Base-by-base conservation (phyloP, 2,329 filamentous ascomycete species). In the Neurospora crassa region DNA sequence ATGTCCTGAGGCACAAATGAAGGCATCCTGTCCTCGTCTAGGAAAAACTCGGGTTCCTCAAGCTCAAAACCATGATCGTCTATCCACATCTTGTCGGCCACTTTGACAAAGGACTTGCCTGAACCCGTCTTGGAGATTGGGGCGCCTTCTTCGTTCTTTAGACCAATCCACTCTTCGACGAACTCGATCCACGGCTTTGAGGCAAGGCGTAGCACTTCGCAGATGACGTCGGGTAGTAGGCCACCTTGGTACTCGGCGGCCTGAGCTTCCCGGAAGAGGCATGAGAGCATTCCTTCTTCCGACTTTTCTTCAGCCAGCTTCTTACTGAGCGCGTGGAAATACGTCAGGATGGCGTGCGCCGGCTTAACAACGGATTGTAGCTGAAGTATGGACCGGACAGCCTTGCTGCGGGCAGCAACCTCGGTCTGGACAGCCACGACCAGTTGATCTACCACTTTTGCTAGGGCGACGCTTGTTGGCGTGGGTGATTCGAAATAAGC, bases 141-240 rank as follows among this genome's bases (percentile, higher is more conserved):
- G 12, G 87, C 80, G 0, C 87, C 86, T 43, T 84, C 81, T 74
- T 91, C 89, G 2, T 83, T 81, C 72, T 83, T 85, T 12, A 92
- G 85, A 0, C 93, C 93, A 72, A 94, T 88, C 92, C 92, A 96
- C 76, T 90, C 88, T 74, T 91, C 87, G 8, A 91, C 83, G 69
- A 80, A 80, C 6, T 76, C 77, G 14, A 75, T 77, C 79, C 79
- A 81, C 0, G 80, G 80, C 40, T 73, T 76, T 18, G 80, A 80
- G 2, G 79, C 74, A 16, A 78, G 74, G 34, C 77, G 73, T 11
- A 96, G 79, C 0, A 95, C 84, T 73, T 93, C 88, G 18, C 89
- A 86, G 77, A 93, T 86, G 41, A 92, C 85, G 29, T 87, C 84
- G 24, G 87, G 86, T 29, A 94, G 80, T 71, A 88, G 86, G 14